Evolutionary conservation across 352 stramenopile genomes (phyloP), one percentile per base, ranked within the genome.

Genomic region (Pythium phragmiticola): DNA sequence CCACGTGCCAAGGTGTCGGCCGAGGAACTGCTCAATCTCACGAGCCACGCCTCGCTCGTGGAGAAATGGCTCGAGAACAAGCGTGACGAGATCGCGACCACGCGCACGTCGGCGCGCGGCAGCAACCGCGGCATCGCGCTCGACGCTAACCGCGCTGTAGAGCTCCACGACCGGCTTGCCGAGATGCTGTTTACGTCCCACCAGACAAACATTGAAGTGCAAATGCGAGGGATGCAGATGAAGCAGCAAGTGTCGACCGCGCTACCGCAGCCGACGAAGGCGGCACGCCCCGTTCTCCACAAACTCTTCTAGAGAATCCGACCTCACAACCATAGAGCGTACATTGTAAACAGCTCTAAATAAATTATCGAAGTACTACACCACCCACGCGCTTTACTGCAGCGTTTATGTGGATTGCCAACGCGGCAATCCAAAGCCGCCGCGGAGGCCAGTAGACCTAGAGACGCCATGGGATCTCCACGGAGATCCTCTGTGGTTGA

Each of bases 1-100:
- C 65, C 78, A 2, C 73, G 78, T 8, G 16, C 42, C 4, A 66
- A 70, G 9, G 60, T 84, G 8, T 56, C 68, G 2, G 19, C 16
- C 21, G 34, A 48, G 4, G 17, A 65, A 11, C 30, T 55, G 1
- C 19, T 36, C 7, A 34, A 45, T 4, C 34, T 70, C 39, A 51
- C 26, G 42, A 52, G 48, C 37, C 54, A 70, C 43, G 57, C 34
- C 4, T 26, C 21, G n/a, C 43, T 70, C 13, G 45, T 65, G 16
- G 63, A 70, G 45, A 51, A 56, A 23, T 65, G 56, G 63, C 49
- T 70, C 7, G 63, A 70, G n/a, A 62, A 61, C 39, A 34, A 48
- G 7, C 63, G 63, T 2, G 16, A 57, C 14, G 48, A 70, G 19
- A 39, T 64, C 34, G 47, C 33, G 7, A 47, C 23, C 3, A 13